Evolutionary conservation across 257 asterid genomes (phyloP), one percentile per base, ranked within the genome.

Genomic region (Solanum clarkiae): DNA sequence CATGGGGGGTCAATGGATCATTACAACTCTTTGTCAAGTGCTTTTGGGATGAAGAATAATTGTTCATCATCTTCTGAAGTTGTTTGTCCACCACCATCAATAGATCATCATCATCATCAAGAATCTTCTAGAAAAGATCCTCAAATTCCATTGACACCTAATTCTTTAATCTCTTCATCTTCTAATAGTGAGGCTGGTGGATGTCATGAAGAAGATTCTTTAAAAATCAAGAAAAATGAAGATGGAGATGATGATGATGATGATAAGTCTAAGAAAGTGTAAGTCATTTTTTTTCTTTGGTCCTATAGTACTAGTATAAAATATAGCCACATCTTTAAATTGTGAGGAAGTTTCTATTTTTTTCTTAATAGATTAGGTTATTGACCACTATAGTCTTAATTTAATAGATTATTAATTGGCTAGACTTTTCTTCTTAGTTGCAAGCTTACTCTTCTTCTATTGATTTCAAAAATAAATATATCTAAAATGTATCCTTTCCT

Each of bases 241-340:
- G 88, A 54, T 87, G 92, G 90, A 86, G 91, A 86, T 79, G 91
- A 86, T 85, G 94, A 88, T 81, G 93, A 86, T 29, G 75, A 32
- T 86, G 94, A 86, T 42, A 92, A 91, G 89, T 84, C 94, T 22
- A 90, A 89, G 91, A 90, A 92, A 89, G 88, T 86, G 98, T 92
- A 93, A 84, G 95, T 84, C 85, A 85, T 83, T 57, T 51, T 71
- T 16, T 16, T 42, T 60, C 11, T 22, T 45, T 84, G 77, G 24
- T 53, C 15, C 70, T 32, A 18, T 53, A 59, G 36, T 74, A 60
- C 57, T 53, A 54, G 26, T 74, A 60, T 55, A 62, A n/a, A 56
- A 71, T 79, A 53, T 24, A 79, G 83, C 65, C 83, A 18, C 65
- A 53, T 53, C 47, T 65, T 63, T 82, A 82, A 59, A 62, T 49